Evolutionary conservation across 345 rosid species (phyloP).

Genomic region (Lagerstroemia speciosa): DNA sequence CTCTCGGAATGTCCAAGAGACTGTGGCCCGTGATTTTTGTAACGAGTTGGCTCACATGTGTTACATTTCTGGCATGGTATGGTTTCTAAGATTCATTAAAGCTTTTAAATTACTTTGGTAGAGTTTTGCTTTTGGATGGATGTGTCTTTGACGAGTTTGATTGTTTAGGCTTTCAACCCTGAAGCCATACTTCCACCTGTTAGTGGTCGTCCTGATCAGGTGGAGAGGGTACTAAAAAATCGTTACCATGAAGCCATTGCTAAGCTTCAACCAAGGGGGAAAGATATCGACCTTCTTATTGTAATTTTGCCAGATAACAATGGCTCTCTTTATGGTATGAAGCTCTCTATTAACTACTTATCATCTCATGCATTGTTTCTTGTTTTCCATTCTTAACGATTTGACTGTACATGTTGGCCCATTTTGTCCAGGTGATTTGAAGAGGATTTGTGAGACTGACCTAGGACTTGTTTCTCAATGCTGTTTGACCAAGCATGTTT

Average conservation of each 20-base stretch:
- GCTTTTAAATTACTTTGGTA: not conserved
- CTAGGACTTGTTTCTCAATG: slow-evolving; percentile 97
- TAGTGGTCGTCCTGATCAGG: slow-evolving; percentile 84
- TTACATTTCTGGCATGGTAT: slow-evolving; percentile 84
- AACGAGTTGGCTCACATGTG: slow-evolving; percentile 95
- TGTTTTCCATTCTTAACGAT: not conserved
- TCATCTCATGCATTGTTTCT: not conserved
- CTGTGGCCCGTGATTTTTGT: slow-evolving; percentile 69
- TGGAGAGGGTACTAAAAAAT: slow-evolving; percentile 68
- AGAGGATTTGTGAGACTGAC: slow-evolving; percentile 95
- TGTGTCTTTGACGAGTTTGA: slow-evolving; percentile 9
- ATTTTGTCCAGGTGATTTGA: slow-evolving; percentile 69
- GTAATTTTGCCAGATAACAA: slow-evolving; percentile 94
- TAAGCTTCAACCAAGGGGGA: slow-evolving; percentile 46
- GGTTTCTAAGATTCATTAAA: not conserved
- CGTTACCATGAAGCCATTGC: slow-evolving; percentile 80
- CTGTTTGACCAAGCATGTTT: slow-evolving; percentile 88
- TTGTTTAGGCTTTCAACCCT: slow-evolving; percentile 55
- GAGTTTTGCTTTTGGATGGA: not conserved
- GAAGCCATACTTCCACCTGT: slow-evolving; percentile 66
- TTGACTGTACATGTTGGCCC: not conserved
- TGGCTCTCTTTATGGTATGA: slow-evolving; percentile 90
- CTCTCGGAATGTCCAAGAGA: slow-evolving; percentile 70
- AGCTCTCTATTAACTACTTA: not conserved
- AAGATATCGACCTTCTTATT: slow-evolving; percentile 88